Percentiles rank a stretch among this genome's conserved stretches.
Evolutionary conservation across 2,329 filamentous ascomycete species (phyloP).

Genomic region (Hysterium pulicare): DNA sequence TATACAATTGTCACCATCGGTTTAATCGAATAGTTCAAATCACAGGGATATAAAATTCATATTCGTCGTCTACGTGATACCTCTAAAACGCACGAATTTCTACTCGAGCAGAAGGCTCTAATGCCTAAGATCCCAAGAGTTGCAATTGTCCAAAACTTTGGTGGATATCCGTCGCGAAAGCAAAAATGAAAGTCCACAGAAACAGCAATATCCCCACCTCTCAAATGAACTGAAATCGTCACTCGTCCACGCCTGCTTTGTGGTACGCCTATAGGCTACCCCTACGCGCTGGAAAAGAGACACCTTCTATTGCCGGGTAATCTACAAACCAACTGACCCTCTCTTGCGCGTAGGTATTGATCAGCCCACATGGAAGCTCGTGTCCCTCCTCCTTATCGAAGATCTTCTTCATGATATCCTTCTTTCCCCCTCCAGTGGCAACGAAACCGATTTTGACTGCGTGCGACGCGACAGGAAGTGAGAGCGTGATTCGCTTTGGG

Average conservation of each 20-base stretch:
- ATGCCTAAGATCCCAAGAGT: slow-evolving; percentile 4
- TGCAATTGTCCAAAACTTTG: slow-evolving; percentile 11
- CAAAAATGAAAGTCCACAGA: neutral
- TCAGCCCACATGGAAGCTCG: slow-evolving; percentile 77
- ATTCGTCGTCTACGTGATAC: too few relatives aligned
- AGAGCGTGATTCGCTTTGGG: slow-evolving; percentile 84
- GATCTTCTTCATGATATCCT: slow-evolving; percentile 86
- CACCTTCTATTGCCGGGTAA: slow-evolving; percentile 76
- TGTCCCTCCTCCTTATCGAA: slow-evolving; percentile 73
- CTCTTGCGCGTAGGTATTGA: slow-evolving; percentile 81
- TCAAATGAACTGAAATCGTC: neutral
- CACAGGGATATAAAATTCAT: too few relatives aligned
- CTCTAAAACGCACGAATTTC: too few relatives aligned
- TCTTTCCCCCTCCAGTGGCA: slow-evolving; percentile 84
- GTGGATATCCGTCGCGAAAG: slow-evolving; percentile 24
- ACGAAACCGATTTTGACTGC: slow-evolving; percentile 86
- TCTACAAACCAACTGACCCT: slow-evolving; percentile 96
- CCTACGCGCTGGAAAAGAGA: slow-evolving; percentile 70
- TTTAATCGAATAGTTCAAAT: too few relatives aligned
- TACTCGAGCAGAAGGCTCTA: too few relatives aligned
- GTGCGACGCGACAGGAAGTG: slow-evolving; percentile 84
- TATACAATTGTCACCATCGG: too few relatives aligned
- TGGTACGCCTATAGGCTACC: slow-evolving; percentile 60
- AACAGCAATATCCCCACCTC: neutral
- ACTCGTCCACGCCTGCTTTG: too few relatives aligned